Base-by-base conservation (phyloP, 208 protist genomes). In the Balamuthia mandrillaris region DNA sequence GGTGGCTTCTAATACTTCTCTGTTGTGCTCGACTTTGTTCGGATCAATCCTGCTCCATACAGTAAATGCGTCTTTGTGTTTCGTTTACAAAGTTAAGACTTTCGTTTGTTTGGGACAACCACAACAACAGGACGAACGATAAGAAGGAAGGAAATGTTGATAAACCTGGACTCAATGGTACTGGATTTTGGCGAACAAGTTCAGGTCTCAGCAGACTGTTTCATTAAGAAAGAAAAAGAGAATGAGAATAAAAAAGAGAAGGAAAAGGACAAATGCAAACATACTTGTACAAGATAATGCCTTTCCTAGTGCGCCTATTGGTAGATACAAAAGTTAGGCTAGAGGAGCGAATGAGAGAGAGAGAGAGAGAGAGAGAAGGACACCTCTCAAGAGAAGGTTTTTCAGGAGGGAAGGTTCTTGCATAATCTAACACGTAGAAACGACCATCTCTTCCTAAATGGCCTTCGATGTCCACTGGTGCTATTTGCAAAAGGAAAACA, bases 351-450 rank as follows among this genome's bases (percentile, higher is more conserved):
- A n/a, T n/a, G n/a, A n/a, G n/a, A n/a, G n/a, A n/a, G n/a, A n/a
- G n/a, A n/a, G n/a, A n/a, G n/a, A n/a, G n/a, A n/a, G n/a, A n/a
- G n/a, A n/a, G n/a, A n/a, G n/a, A 47, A 33, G 37, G 29, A 24
- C 27, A 79, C 70, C 39, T 16, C 21, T 18, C 45, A 27, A 47
- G 70, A 33, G 18, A 10, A 12, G 70, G 70, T 5, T 31, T 10
- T 29, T 79, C 70, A 7, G 70, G 70, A 6, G 70, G 70, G 44
- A 79, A 79, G 9, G 70, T 79, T 14, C 70, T 14, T 21, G 70
- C 70, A 79, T 60, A 79, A n/a, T 79, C 70, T 51, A 79, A 27
- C 7, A 79, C 70, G 44, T 79, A 79, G 49, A 60, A 79, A 31
- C 70, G 70, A 10, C 33, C 70, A 37, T 79, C 70, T 3, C 33